Evolutionary conservation across 2,329 filamentous ascomycete genomes (phyloP).

Genomic region (Fusarium redolens): DNA sequence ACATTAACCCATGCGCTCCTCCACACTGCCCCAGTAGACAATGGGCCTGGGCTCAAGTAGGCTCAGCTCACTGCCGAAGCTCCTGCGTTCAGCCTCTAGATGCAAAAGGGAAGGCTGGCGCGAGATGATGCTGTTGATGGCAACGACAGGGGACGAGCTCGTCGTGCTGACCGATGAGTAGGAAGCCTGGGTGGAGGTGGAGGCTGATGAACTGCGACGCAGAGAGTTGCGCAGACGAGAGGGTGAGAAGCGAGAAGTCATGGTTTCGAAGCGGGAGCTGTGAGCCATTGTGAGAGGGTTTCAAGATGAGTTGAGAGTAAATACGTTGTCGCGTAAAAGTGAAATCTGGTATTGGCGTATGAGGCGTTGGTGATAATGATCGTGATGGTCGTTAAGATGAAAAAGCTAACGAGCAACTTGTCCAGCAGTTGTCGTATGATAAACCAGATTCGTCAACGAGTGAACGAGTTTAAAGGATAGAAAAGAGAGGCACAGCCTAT

Average conservation of each 20-base stretch:
- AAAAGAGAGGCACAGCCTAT: slow-evolving; percentile 42
- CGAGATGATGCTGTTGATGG: slow-evolving; percentile 70
- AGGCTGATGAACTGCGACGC: slow-evolving; percentile 62
- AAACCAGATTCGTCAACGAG: slow-evolving; percentile 15
- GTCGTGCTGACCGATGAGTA: slow-evolving; percentile 60
- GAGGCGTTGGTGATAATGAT: slow-evolving; percentile 6
- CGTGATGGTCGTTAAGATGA: neutral
- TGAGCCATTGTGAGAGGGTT: slow-evolving; percentile 31
- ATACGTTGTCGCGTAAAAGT: neutral
- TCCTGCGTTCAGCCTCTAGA: slow-evolving; percentile 67
- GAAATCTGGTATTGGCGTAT: neutral
- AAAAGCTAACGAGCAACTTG: slow-evolving; percentile 33
- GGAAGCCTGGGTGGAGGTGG: slow-evolving; percentile 46
- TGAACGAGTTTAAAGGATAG: slow-evolving; percentile 12
- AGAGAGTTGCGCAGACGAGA: slow-evolving; percentile 62
- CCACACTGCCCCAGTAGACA: slow-evolving; percentile 72
- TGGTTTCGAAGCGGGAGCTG: slow-evolving; percentile 59
- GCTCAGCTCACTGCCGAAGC: slow-evolving; percentile 63
- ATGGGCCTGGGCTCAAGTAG: slow-evolving; percentile 71
- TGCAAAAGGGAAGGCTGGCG: slow-evolving; percentile 68
- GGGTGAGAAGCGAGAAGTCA: slow-evolving; percentile 64
- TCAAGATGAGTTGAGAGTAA: neutral
- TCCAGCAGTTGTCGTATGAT: slow-evolving; percentile 37
- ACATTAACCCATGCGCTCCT: slow-evolving; percentile 65
- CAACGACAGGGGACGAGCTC: slow-evolving; percentile 57